phyloP scores from a whole-genome alignment of 306 rosid species.

The Gillenia trifoliata region DNA sequence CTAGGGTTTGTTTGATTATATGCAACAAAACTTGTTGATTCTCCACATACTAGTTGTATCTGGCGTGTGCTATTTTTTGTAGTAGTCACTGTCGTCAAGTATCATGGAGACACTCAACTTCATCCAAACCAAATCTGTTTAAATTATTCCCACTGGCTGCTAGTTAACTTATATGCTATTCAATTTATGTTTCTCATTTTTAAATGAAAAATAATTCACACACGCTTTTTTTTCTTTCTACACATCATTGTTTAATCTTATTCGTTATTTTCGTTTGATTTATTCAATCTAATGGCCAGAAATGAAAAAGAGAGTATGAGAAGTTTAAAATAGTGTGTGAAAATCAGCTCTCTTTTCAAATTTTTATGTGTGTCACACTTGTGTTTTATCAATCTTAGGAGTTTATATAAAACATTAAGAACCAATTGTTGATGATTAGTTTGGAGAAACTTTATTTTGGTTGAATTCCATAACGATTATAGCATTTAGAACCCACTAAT shows the following conservation, averaged over 20 bases:
- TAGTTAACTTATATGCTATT: background rate
- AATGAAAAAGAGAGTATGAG: too few relatives aligned
- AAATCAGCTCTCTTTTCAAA: too few relatives aligned
- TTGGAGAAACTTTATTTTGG: background rate
- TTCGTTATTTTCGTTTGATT: too few relatives aligned
- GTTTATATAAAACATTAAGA: background rate
- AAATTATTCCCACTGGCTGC: background rate
- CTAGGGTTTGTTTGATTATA: constrained; percentile 7
- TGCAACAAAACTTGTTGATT: constrained; percentile 13
- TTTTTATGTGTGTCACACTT: background rate
- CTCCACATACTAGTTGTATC: constrained; percentile 14
- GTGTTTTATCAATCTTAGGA: background rate
- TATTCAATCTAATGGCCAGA: too few relatives aligned
- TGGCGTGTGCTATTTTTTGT: background rate
- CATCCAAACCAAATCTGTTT: background rate
- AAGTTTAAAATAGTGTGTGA: too few relatives aligned
- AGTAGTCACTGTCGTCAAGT: constrained; percentile 1
- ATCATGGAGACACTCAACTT: constrained; percentile 13
- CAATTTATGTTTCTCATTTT: background rate
- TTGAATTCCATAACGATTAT: background rate
- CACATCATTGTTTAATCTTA: background rate
- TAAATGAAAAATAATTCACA: too few relatives aligned
- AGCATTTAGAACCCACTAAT: background rate
- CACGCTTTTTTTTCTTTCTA: background rate
- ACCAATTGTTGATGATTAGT: background rate